Evolutionary conservation across 2,329 filamentous ascomycete genomes (phyloP).

Genomic region (Neoscytalidium dimidiatum): DNA sequence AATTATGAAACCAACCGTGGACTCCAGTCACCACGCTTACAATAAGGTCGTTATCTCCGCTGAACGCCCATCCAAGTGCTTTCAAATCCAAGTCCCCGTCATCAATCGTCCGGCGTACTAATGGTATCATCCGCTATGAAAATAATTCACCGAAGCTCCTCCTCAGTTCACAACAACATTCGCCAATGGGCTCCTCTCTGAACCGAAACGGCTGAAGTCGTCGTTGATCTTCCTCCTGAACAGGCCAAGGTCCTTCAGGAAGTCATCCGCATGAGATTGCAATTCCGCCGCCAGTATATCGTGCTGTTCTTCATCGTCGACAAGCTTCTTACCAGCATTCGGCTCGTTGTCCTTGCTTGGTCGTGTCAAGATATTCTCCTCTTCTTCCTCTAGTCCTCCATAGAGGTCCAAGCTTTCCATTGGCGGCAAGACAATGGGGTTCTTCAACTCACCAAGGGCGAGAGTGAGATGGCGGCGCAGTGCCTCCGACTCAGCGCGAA

Average conservation of each 20-base stretch:
- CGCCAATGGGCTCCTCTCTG: neutral
- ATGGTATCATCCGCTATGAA: neutral
- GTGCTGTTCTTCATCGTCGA: conserved; percentile 54
- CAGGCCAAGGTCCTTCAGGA: conserved; percentile 76
- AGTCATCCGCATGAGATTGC: conserved; percentile 81
- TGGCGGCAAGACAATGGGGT: conserved; percentile 72
- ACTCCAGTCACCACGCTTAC: neutral
- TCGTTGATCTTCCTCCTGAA: conserved; percentile 86
- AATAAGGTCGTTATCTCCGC: neutral
- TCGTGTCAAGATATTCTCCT: conserved; percentile 27
- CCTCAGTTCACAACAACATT: conserved; percentile 10
- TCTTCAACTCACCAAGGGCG: conserved; percentile 81
- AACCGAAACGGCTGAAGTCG: conserved; percentile 67
- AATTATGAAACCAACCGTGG: neutral
- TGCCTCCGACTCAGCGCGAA: conserved; percentile 73
- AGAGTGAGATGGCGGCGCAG: conserved; percentile 84
- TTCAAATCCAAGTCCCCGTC: neutral
- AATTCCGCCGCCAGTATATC: conserved; percentile 59
- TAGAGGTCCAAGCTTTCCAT: conserved; percentile 24
- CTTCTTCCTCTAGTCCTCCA: conserved; percentile 22
- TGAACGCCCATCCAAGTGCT: neutral
- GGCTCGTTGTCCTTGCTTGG: conserved; percentile 45
- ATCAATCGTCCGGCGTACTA: neutral
- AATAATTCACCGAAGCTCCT: neutral
- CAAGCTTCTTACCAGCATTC: conserved; percentile 62